These are phyloP conservation scores for Dactylorhiza incarnata DNA, from an alignment of 106 monocot genomes.

Conservation along the genomic window DNA sequence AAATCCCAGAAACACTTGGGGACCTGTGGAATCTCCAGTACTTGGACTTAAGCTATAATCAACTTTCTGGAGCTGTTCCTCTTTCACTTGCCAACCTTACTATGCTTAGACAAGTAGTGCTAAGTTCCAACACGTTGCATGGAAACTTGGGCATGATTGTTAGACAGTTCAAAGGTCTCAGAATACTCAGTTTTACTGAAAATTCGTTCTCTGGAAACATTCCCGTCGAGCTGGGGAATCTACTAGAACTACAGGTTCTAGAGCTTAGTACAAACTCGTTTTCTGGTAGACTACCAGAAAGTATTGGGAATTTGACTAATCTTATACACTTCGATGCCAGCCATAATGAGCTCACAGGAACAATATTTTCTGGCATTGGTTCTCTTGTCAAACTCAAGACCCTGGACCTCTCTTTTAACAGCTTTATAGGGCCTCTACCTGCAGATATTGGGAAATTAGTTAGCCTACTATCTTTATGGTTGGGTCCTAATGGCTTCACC, in stretches of 20 bases:
- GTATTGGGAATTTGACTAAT: constrained; percentile 57
- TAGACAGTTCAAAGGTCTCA: constrained; percentile 29
- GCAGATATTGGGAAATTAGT: constrained; percentile 48
- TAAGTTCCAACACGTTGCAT: constrained; percentile 49
- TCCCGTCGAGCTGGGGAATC: constrained; percentile 44
- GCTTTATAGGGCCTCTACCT: constrained; percentile 52
- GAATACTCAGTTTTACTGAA: constrained; percentile 38
- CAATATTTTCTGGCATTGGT: constrained; percentile 55
- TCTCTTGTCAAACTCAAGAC: constrained; percentile 39
- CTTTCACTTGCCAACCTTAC: constrained; percentile 32
- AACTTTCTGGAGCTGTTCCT: constrained; percentile 50
- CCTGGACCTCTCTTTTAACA: constrained; percentile 76
- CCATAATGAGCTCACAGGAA: constrained; percentile 53
- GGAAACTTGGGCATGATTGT: constrained; percentile 37
- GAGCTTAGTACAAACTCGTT: constrained; percentile 62
- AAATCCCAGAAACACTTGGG: constrained; percentile 44
- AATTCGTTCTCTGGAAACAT: constrained; percentile 57
- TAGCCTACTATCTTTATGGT: constrained; percentile 45
- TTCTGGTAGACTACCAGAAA: constrained; percentile 42
- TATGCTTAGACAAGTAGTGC: constrained; percentile 39
- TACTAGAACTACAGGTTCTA: constrained; percentile 45
- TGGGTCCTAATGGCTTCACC: constrained; percentile 59
- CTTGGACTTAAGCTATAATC: constrained; percentile 64
- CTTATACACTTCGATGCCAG: constrained; percentile 66
- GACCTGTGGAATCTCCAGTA: constrained; percentile 40